Conservation (phyloP, 305 asterid species). For the Fraxinus sp. region DNA sequence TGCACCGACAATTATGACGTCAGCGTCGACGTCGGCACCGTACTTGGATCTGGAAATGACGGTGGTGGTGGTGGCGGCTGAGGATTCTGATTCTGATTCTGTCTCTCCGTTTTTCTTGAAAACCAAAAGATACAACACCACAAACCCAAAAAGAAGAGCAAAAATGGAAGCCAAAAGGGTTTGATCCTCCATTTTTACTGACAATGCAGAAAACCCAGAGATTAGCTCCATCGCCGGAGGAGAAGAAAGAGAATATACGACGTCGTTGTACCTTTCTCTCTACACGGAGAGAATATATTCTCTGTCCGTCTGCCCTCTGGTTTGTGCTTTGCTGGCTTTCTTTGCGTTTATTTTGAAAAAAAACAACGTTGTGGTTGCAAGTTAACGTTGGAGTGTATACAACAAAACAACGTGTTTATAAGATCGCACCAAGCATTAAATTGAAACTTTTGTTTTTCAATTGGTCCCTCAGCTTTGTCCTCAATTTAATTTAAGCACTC, state of each 20-base stretch:
- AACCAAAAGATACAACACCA: not conserved
- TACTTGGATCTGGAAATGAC: not conserved
- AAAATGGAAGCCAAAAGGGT: not conserved
- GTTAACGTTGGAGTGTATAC: not conserved
- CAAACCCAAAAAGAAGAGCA: conserved; percentile 1
- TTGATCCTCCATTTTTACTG: not conserved
- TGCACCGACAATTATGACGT: conserved; percentile 5
- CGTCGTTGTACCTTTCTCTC: not conserved
- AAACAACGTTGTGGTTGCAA: not conserved
- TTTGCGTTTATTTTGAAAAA: not conserved
- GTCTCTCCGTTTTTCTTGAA: not conserved
- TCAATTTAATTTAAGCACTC: not conserved
- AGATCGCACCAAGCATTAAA: not conserved
- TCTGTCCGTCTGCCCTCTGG: not conserved
- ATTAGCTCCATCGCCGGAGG: not conserved
- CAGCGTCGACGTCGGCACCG: not conserved
- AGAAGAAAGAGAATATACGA: not conserved
- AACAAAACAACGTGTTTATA: not conserved
- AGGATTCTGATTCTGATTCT: not conserved
- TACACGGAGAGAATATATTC: not conserved
- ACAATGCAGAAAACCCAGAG: not conserved
- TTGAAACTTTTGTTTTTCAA: not conserved
- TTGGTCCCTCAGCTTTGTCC: not conserved
- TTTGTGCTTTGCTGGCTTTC: conserved; percentile 1
- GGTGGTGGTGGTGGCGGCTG: not conserved